These are phyloP conservation scores for Komagataea norvegica DNA, from an alignment of 1,139 yeast species.

Conservation along the genomic window DNA sequence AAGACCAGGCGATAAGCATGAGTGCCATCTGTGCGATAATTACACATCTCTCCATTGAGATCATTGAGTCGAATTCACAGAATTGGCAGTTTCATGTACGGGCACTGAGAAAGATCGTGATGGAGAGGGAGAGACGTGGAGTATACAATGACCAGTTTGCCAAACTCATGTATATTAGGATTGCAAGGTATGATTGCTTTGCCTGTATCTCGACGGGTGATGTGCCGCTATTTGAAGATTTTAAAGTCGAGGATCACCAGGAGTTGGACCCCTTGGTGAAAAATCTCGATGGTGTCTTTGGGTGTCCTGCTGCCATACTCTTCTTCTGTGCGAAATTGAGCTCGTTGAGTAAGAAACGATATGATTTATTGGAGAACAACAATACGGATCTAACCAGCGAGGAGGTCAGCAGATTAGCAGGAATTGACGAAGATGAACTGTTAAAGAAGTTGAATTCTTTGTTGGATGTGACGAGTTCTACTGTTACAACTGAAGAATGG, in stretches of 20 bases:
- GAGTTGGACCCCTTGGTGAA: conserved; percentile 6
- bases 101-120: conserved; percentile 12
- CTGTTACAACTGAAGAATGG: conserved; percentile 9
- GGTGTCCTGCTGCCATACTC: conserved; percentile 10
- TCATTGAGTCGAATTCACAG: conserved; percentile 11
- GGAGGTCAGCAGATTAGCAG: neutral
- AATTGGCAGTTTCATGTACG: conserved; percentile 14
- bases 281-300: conserved; percentile 11
- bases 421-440: conserved; percentile 1
- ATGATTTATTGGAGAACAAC: neutral
- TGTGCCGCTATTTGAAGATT: conserved; percentile 10
- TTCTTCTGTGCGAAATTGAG: conserved; percentile 11
- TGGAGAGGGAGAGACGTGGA: conserved; percentile 3
- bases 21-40: conserved; percentile 12
- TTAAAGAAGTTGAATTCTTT: conserved; percentile 3
- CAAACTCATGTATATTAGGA: conserved; percentile 12
- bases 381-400: neutral
- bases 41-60: conserved; percentile 14
- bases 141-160: conserved; percentile 9
- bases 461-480: neutral
- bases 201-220: conserved; percentile 15
- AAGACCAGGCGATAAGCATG: conserved; percentile 6
- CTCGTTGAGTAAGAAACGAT: conserved; percentile 3
- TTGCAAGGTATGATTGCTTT: conserved; percentile 16
- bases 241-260: conserved; percentile 1